Base-by-base conservation (phyloP, 148 eudicot species). In the Silene latifolia region DNA sequence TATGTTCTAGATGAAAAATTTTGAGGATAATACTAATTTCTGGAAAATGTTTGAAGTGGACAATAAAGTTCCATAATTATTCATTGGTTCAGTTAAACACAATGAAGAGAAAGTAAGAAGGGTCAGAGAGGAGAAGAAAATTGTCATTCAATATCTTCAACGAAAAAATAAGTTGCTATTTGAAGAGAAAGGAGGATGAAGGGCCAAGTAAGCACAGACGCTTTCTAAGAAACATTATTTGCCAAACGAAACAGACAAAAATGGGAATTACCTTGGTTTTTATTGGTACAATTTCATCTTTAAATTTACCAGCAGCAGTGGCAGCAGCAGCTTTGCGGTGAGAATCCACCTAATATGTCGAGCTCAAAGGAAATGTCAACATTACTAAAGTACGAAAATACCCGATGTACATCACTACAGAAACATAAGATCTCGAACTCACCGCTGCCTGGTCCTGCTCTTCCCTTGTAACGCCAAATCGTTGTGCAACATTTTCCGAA, bases 391-490 rank as follows among this genome's bases (percentile, higher is more conserved):
- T n/a, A 7, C 20, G 7, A 32, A 7, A 51, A 12, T 48, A 0
- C 35, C 35, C 15, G 1, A 24, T 5, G 53, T 61, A 47, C 23
- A 71, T 32, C 24, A 63, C 51, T 51, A 60, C 67, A 39, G 63
- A 61, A 66, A 46, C 2, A 23, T 47, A 23, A 35, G 56, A 46
- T 64, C 44, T 39, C 44, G 6, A 77, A 90, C 96, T 82, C 78
- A 96, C 99, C 42, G 99, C 99, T 86, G 98, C 94, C 79, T 93
- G 97, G 79, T 96, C 99, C 68, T 96, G 99, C 82, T 96, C 98
- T 85, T 82, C 80, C 80, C 99, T 89, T 42, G 97, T 85, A 59
- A 96, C 91, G 19, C 91, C 88, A 84, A 92, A 96, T 48, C 90
- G 94, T 4, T 84, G 82, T 14, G 99, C 97, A 78, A 96, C 99